phyloP scores from a whole-genome alignment of 2,329 filamentous ascomycete genomes.

The Claviceps humidiphila region DNA sequence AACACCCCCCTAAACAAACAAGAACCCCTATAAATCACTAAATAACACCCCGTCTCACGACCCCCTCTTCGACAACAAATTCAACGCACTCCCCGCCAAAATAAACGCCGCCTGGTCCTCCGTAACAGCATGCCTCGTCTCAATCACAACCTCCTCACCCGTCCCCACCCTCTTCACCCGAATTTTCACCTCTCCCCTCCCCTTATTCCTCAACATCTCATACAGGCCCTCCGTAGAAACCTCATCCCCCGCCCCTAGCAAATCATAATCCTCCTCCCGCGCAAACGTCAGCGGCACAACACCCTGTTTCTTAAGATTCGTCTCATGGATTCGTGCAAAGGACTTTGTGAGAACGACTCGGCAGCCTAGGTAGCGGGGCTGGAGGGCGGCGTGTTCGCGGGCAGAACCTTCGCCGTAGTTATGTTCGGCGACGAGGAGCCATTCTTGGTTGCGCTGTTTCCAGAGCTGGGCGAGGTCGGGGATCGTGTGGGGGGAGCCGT shows the following conservation, averaged over 20 bases:
- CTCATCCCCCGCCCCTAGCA: slow-evolving; percentile 68
- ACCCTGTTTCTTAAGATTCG: slow-evolving; percentile 94
- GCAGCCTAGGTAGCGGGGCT: slow-evolving; percentile 81
- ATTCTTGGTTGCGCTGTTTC: slow-evolving; percentile 62
- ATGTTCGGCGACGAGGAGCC: slow-evolving; percentile 93
- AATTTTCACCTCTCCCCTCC: slow-evolving; percentile 64
- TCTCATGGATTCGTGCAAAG: slow-evolving; percentile 89
- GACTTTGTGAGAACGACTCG: slow-evolving; percentile 74
- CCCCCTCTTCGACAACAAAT: slow-evolving; percentile 59
- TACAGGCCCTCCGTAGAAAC: slow-evolving; percentile 73
- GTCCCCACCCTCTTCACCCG: slow-evolving; percentile 43
- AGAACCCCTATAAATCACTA: too few species aligned
- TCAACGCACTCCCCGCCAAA: slow-evolving; percentile 84
- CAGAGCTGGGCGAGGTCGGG: slow-evolving; percentile 77
- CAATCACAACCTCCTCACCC: slow-evolving; percentile 55
- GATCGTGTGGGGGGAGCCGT: slow-evolving; percentile 63
- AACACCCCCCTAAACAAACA: too few species aligned
- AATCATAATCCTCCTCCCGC: slow-evolving; percentile 77
- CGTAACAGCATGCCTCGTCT: slow-evolving; percentile 77
- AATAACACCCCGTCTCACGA: slow-evolving; percentile 2
- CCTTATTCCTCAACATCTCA: slow-evolving; percentile 65
- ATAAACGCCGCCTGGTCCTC: slow-evolving; percentile 88
- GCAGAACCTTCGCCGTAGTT: slow-evolving; percentile 93
- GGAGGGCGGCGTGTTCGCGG: slow-evolving; percentile 77
- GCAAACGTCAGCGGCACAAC: slow-evolving; percentile 88